Evolutionary conservation across 371 early-diverging fungal genomes (phyloP).

Genomic region (Rhizopus arrhizus): DNA sequence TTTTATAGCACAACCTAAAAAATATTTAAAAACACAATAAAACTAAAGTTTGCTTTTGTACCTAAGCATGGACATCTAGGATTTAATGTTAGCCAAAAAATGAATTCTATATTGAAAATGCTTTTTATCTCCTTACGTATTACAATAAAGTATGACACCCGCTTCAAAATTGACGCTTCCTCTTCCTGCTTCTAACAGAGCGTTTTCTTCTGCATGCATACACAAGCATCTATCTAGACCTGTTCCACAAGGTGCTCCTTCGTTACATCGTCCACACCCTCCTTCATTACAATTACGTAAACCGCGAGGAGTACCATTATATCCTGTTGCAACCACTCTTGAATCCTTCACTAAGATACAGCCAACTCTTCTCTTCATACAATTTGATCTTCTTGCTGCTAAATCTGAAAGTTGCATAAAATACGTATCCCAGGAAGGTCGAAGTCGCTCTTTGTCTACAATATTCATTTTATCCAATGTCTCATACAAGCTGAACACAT

Average conservation of each 20-base stretch:
- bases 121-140: constrained; percentile 61
- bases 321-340: constrained; percentile 94
- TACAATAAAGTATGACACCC: constrained; percentile 86
- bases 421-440: constrained; percentile 96
- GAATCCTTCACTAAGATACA: constrained; percentile 91
- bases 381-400: constrained; percentile 83
- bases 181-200: constrained; percentile 91
- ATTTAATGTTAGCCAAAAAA: constrained; percentile 6
- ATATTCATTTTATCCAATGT: constrained; percentile 58
- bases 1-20: constrained; percentile 88
- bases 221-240: constrained; percentile 91
- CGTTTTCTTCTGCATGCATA: constrained; percentile 99
- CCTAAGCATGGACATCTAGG: constrained; percentile 68
- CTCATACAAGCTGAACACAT: constrained; percentile 36
- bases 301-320: constrained; percentile 96
- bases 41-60: constrained; percentile 44
- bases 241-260: constrained; percentile 72
- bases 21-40: constrained; percentile 37
- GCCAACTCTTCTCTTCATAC: constrained; percentile 98
- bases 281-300: constrained; percentile 93
- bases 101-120: neutral
- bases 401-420: constrained; percentile 95
- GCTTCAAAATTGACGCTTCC: constrained; percentile 70
- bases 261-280: constrained; percentile 94
- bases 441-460: constrained; percentile 68